Percentiles rank a stretch among this genome's conserved stretches.
These are phyloP conservation scores for Paramecium caudatum DNA, from an alignment of 73 alveolate species.

Conservation along the genomic window DNA sequence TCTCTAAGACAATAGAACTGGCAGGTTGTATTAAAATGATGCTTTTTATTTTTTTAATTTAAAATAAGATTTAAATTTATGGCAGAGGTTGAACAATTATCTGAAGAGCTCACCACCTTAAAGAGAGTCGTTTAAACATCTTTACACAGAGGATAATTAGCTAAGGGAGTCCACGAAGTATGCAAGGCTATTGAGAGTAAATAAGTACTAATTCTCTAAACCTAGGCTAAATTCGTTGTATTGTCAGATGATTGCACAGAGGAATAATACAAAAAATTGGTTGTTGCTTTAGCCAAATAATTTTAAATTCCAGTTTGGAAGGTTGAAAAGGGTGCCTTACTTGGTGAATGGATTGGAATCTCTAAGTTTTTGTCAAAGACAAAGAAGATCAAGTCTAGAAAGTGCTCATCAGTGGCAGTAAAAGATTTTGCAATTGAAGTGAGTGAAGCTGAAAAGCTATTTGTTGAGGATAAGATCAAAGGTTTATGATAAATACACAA, in stretches of 20 bases:
- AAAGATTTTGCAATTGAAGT: constrained; percentile 63
- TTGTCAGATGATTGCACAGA: constrained; percentile 65
- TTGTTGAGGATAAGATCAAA: constrained; percentile 55
- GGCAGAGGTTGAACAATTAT: constrained; percentile 64
- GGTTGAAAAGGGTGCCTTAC: constrained; percentile 51
- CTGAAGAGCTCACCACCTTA: constrained; percentile 31
- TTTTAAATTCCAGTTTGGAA: constrained; percentile 61
- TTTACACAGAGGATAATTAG: constrained; percentile 59
- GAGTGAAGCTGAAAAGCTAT: constrained; percentile 45
- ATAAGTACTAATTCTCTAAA: constrained; percentile 6
- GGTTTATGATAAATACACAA: constrained; percentile 51
- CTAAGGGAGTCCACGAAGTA: constrained; percentile 69
- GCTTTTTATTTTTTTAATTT: constrained; percentile 33
- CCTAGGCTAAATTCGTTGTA: constrained; percentile 62
- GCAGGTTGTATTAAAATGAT: constrained; percentile 5
- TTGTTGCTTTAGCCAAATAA: constrained; percentile 68
- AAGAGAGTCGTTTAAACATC: constrained; percentile 68
- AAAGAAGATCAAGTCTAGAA: constrained; percentile 64
- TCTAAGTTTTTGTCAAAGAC: constrained; percentile 57
- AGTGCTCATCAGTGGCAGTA: constrained; percentile 65
- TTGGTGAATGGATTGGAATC: constrained; percentile 70
- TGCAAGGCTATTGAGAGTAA: constrained; percentile 69
- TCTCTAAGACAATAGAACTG: constrained; percentile 36
- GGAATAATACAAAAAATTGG: constrained; percentile 32
- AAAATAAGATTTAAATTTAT: constrained; percentile 47